Evolutionary conservation across 257 asterid genomes (phyloP).

Genomic region (Forsythia viridissima): DNA sequence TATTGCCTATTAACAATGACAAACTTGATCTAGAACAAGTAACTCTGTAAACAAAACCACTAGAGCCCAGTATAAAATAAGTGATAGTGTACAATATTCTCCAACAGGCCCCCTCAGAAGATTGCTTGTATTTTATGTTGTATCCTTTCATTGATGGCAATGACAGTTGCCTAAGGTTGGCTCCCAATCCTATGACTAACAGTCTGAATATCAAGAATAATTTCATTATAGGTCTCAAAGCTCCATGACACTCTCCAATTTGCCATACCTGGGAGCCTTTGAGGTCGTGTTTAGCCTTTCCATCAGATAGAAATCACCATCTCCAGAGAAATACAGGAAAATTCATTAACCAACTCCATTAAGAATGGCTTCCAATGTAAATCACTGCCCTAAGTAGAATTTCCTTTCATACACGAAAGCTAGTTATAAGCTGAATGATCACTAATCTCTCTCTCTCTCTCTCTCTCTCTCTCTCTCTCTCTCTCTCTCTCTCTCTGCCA

Average conservation of each 20-base stretch:
- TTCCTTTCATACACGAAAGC: not conserved
- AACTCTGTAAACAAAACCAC: not conserved
- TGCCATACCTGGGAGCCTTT: not conserved
- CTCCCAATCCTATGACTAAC: not conserved
- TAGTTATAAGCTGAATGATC: not conserved
- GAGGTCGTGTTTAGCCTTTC: not conserved
- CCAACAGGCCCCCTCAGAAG: not conserved
- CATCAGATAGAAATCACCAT: not conserved
- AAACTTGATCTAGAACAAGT: slow-evolving; percentile 5
- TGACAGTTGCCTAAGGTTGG: not conserved
- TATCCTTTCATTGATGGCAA: slow-evolving; percentile 2
- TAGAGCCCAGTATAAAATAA: slow-evolving; percentile 1
- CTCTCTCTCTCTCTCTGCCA: not conserved
- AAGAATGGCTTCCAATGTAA: not conserved
- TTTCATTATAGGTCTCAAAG: not conserved
- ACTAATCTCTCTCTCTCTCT: no score
- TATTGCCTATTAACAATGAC: not conserved
- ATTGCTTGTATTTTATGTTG: not conserved
- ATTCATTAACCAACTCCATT: slow-evolving; percentile 1
- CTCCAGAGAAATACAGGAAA: slow-evolving; percentile 17
- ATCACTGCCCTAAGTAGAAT: not conserved
- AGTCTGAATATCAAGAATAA: not conserved
- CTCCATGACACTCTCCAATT: not conserved
- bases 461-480: no score
- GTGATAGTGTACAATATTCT: not conserved